Evolutionary conservation across 192 early-diverging fungal genomes (phyloP), one percentile per base, ranked within the genome.

Genomic region (Coemansia erecta): DNA sequence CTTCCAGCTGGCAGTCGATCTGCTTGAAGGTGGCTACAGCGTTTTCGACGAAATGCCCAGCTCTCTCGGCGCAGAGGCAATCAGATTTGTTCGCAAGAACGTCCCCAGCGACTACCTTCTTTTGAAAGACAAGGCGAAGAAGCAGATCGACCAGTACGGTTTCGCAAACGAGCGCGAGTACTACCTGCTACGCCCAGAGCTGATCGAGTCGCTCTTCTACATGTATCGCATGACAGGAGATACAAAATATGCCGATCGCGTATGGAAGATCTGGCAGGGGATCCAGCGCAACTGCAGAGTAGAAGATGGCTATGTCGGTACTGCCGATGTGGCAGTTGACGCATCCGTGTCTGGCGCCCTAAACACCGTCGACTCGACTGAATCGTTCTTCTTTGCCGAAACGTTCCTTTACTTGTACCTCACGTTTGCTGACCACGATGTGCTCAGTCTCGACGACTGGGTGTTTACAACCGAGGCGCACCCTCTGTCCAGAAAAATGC

Each of bases 401-500:
- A 95, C 94, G 14, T 82, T 98, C 63, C 91, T 92, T 68, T 98
- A 98, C 67, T 72, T 93, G 19, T 98, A 92, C 68, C 74, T 98
- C 58, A 85, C 90, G 17, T 96, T 93, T 68, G 83, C 82, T 28
- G 77, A 88, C 50, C 81, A 88, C 26, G 72, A 86, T 67, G 58
- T 75, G 2, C 72, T 92, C 50, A 83, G 85, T 8, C 78, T 95
- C 13, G 89, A 92, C 63, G 58, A 90, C 63, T 94, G 86, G 80
- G 92, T 97, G 5, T 92, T 97, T 72, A 98, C 95, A 44, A 98
- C 95, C 4, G 95, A 96, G 76, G 94, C 93, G 10, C 95, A 96
- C 66, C 93, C 92, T 37, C 61, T 97, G 59, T 69, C 70, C 2
- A 64, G 70, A 24, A 53, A 48, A 5, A 37, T 57, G 18, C 24